A percentile compares a stretch with the other conserved stretches of the same genome.
phyloP scores from a whole-genome alignment of 257 asterid species.

The Cinchona pubescens region DNA sequence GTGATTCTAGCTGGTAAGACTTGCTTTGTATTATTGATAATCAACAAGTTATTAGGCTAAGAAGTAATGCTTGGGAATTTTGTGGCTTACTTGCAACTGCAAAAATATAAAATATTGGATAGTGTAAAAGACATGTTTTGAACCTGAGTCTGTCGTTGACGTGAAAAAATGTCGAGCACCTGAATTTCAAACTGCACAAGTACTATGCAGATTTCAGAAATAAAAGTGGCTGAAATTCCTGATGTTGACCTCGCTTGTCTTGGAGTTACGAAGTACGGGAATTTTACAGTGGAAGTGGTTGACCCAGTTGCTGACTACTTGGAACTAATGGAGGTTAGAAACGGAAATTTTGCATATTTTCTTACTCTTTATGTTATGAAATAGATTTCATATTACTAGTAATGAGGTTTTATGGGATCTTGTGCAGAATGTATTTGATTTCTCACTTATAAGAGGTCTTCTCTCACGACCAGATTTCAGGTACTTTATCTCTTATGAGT shows the following conservation, averaged over 20 bases:
- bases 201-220: constrained; percentile 75
- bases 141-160: neutral
- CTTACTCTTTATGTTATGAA: neutral
- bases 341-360: constrained; percentile 7
- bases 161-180: constrained; percentile 9
- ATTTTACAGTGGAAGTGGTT: constrained; percentile 76
- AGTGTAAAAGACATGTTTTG: neutral
- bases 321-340: constrained; percentile 92
- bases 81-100: neutral
- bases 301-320: constrained; percentile 92
- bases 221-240: constrained; percentile 73
- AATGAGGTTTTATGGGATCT: constrained; percentile 22
- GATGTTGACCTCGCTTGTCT: constrained; percentile 72
- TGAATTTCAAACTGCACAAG: constrained; percentile 28
- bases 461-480: constrained; percentile 78
- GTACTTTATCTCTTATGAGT: constrained; percentile 27
- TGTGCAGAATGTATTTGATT: constrained; percentile 87
- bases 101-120: neutral
- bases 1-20: neutral
- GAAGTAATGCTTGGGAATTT: neutral
- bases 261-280: constrained; percentile 59
- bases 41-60: neutral
- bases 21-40: neutral
- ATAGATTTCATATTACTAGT: constrained; percentile 11
- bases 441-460: constrained; percentile 73